Evolutionary conservation across 345 rosid species (phyloP), one percentile per base, ranked within the genome.

Genomic region (Populus alba): DNA sequence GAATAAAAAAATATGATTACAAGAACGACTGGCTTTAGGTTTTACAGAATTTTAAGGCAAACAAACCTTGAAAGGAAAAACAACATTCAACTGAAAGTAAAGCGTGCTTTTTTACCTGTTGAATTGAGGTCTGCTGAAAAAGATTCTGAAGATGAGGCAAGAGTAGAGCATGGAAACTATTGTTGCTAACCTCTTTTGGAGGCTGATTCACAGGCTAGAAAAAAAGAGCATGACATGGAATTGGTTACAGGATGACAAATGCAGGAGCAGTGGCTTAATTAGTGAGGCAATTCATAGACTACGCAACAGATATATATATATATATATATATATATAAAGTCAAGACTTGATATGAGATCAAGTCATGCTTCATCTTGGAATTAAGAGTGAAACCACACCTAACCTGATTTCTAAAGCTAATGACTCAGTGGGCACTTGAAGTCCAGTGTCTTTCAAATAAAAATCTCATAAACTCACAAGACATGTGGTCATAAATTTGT

Each of bases 81-180:
- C 35, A 72, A 49, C 62, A 47, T 47, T 68, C 38, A 73, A 23
- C 11, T 23, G 20, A 33, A 61, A 39, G 59, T 51, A 33, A 61
- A 25, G 59, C 43, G 27, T 49, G 70, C 66, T 38, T 17, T 37
- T 68, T 81, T 74, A 97, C 99, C 94, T 94, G 98, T 83, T 97
- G 99, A 81, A 87, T 53, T 53, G 98, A 80, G 79, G 87, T 94
- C 83, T 97, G 99, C 89, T 92, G 97, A 57, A 90, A 83, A 39
- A 97, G 87, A 87, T 91, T 90, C 88, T 94, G 99, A 85, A 94
- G 97, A 76, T 94, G 91, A 86, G 90, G 84, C 92, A 89, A 71
- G 81, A 89, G 80, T 70, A 91, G 79, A 66, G 89, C 74, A 22
- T 90, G 78, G 71, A 83, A 39, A 74, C 51, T 76, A 75, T 86